phyloP scores from a whole-genome alignment of 1,284 basidiomycete genomes.

The Xerocomus amazonicus region DNA sequence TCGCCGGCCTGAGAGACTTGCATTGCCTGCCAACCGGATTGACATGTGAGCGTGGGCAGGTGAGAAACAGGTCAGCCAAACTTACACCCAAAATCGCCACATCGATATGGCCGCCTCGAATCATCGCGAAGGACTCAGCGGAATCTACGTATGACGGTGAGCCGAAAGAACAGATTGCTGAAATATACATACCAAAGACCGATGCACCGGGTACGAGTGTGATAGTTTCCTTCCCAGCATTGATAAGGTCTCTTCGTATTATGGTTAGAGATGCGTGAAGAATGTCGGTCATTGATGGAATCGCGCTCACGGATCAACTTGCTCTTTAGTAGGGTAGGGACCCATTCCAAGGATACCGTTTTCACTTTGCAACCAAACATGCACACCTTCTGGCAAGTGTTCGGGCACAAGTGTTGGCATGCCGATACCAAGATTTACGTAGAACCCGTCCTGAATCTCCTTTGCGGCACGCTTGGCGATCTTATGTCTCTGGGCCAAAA shows the following conservation, averaged over 20 bases:
- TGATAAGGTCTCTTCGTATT: constrained; percentile 74
- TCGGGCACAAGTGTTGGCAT: constrained; percentile 95
- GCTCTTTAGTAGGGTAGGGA: constrained; percentile 82
- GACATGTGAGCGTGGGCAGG: background rate
- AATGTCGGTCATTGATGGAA: background rate
- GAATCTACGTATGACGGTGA: constrained; percentile 51
- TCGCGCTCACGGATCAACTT: constrained; percentile 78
- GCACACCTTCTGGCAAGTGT: constrained; percentile 74
- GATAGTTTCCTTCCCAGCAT: constrained; percentile 95
- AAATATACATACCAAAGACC: constrained; percentile 67
- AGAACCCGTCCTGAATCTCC: constrained; percentile 89
- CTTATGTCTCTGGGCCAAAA: constrained; percentile 41
- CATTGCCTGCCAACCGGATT: constrained; percentile 71
- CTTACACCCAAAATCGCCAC: constrained; percentile 82
- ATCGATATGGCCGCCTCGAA: constrained; percentile 93
- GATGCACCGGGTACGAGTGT: constrained; percentile 91
- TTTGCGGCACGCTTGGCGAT: constrained; percentile 34
- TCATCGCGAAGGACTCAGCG: constrained; percentile 92
- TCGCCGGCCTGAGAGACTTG: constrained; percentile 92
- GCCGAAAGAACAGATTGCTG: background rate
- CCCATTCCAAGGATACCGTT: constrained; percentile 96
- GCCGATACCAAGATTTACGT: constrained; percentile 78
- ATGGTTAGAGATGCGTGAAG: constrained; percentile 1
- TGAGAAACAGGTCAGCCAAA: constrained; percentile 5
- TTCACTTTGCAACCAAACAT: constrained; percentile 92